These are phyloP conservation scores for Macadamia integrifolia DNA, from an alignment of 164 flowering plant genomes.

Conservation along the genomic window DNA sequence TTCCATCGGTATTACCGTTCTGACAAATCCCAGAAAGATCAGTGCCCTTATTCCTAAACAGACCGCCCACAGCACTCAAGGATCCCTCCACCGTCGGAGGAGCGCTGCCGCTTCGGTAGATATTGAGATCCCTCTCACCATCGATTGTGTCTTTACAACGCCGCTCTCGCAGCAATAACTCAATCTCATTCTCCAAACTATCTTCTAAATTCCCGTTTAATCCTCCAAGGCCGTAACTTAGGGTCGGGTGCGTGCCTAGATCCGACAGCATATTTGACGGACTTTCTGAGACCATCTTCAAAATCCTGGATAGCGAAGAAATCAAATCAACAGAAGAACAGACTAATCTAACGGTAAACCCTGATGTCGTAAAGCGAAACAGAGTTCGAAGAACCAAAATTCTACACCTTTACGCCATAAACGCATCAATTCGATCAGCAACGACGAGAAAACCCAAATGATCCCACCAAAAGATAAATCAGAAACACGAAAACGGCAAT, in stretches of 20 bases:
- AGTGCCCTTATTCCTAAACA: conserved; percentile 22
- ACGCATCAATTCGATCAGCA: conserved; percentile 9
- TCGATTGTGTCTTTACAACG: conserved; percentile 21
- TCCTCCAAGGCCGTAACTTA: conserved; percentile 21
- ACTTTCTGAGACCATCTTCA: conserved; percentile 39
- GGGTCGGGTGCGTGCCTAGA: conserved; percentile 15
- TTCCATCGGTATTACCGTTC: conserved; percentile 8
- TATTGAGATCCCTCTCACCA: conserved; percentile 47
- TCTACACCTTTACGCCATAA: conserved; percentile 12
- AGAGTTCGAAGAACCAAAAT: neutral
- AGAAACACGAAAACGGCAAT: neutral
- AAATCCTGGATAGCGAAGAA: conserved; percentile 17
- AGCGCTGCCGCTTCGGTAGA: conserved; percentile 90
- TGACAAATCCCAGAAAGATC: neutral
- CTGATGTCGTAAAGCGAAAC: neutral
- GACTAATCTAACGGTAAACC: neutral
- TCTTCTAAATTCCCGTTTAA: conserved; percentile 38
- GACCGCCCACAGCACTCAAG: conserved; percentile 51
- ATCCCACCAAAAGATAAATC: neutral
- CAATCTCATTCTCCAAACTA: conserved; percentile 48
- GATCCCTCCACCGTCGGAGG: conserved; percentile 94
- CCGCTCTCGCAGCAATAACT: conserved; percentile 39
- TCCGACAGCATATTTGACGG: conserved; percentile 32
- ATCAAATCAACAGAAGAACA: neutral
- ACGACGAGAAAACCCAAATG: neutral